Evolutionary conservation across 768 basidiomycete species (phyloP), one percentile per base, ranked within the genome.

Genomic region (Xerocomus brunneocitrinus): DNA sequence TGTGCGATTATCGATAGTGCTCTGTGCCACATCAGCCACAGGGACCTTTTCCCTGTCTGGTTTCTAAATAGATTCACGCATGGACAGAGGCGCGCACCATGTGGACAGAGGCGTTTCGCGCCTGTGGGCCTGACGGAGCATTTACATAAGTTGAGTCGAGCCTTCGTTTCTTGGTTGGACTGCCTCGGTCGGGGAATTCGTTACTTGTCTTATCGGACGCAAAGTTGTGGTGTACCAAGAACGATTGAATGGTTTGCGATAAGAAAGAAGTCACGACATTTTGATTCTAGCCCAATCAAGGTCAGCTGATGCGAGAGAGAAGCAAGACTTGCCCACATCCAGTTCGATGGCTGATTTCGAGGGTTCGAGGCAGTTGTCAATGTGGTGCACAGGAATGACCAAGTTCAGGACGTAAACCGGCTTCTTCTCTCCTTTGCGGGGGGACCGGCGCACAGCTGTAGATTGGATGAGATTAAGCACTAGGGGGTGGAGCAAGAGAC

Each of bases 321-420:
- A 59, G 35, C 8, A 31, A 43, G 22, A 14, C 36, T 43, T 46
- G 59, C 73, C 59, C 64, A 91, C 94, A 70, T 81, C 77, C 43
- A 95, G 74, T 51, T 85, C 79, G 31, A 94, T 74, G 5, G 73
- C 62, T 4, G 74, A 72, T 72, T 94, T 95, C 16, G 80, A 73
- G n/a, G 93, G 91, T 58, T 90, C 91, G 28, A 93, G 63, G 54
- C 82, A 82, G 52, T 88, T 86, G 63, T 97, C 92, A 8, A 97
- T 74, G 27, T 83, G 73, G 25, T 73, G 71, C 3, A 82, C 71
- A 41, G 91, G 83, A 19, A 94, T 70, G 8, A 73, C 76, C 54
- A 98, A 64, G 63, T 90, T 84, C 44, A 98, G 73, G 43, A 93
- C 86, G 66, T 89, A 98, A 55, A 93, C 82, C 5, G 93, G 84